Conservation (phyloP, 176 grass and related monocot genomes). For the Oryza brachyantha region DNA sequence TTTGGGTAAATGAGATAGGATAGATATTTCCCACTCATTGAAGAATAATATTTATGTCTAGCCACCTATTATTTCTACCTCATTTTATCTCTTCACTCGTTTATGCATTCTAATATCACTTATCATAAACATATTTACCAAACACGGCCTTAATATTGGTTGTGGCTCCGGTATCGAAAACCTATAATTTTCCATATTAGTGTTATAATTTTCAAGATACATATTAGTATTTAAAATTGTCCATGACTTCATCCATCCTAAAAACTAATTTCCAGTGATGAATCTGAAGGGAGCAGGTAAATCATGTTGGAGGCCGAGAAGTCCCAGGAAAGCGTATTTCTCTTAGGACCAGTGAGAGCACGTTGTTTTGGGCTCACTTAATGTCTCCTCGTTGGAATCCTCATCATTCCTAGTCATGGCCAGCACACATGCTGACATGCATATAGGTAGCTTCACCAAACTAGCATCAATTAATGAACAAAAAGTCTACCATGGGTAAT, state of each 20-base stretch:
- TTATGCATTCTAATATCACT: no score
- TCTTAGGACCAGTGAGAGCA: background rate
- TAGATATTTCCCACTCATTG: no score
- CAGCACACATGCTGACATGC: constrained; percentile 25
- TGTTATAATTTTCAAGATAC: background rate
- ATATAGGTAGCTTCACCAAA: background rate
- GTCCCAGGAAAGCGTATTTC: background rate
- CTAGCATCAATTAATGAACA: background rate
- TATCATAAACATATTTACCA: no score
- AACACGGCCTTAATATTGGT: background rate
- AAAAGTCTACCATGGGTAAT: constrained; percentile 1
- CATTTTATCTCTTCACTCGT: no score
- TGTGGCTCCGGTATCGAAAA: background rate
- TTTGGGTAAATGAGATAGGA: no score
- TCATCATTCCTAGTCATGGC: constrained; percentile 21
- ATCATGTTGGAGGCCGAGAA: background rate
- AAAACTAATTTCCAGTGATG: no score
- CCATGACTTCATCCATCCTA: no score
- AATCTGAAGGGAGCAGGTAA: no score
- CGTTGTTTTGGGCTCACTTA: background rate
- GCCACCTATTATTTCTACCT: no score
- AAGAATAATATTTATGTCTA: no score
- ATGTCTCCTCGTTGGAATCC: background rate
- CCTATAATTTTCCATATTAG: background rate
- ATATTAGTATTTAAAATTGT: background rate